Evolutionary conservation across 2,329 filamentous ascomycete species (phyloP), one percentile per base, ranked within the genome.

Genomic region (Ophiostoma ips): DNA sequence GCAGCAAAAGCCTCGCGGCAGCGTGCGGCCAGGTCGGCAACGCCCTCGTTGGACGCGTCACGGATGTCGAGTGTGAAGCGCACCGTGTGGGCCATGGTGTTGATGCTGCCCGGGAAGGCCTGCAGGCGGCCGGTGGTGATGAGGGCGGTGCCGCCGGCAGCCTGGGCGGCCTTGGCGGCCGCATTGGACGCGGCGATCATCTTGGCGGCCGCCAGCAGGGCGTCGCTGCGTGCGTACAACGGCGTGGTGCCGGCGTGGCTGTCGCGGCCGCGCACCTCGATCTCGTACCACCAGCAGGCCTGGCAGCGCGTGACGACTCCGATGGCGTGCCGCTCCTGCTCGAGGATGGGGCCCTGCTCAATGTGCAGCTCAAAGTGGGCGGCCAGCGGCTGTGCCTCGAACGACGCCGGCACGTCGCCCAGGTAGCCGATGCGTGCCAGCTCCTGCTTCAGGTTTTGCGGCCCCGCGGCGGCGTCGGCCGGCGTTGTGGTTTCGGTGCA

Each of bases 311-410:
- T 73, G 5, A 89, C 84, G 6, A 86, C 73, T 19, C 83, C 81
- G 49, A 90, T 73, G 48, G 78, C 79, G 54, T 79, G 73, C 18
- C 70, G 66, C 24, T 73, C 71, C 15, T 71, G 71, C 58, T 89
- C 80, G 1, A 94, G 71, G 35, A 87, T 76, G 0, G 85, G 84
- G 0, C 85, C 84, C 62, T 94, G 87, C 62, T 94, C 87, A 48
- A 90, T 90, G 60, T 92, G 86, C 11, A 92, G 71, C 63, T 90
- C 85, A 59, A 90, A 89, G 63, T 90, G 84, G 0, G 83, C 84
- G 0, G 77, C 82, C 65, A 87, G 78, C 0, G 82, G 82, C 15
- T 73, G 76, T 21, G 71, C 67, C 53, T 72, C 67, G 60, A 81
- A 70, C 46, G 71, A 77, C 10, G 76, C 75, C 11, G 73, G 70